Percentiles rank a stretch among this genome's conserved stretches.
These are phyloP conservation scores for Trichomonas vaginalis DNA, from an alignment of 208 protist genomes.

Conservation along the genomic window DNA sequence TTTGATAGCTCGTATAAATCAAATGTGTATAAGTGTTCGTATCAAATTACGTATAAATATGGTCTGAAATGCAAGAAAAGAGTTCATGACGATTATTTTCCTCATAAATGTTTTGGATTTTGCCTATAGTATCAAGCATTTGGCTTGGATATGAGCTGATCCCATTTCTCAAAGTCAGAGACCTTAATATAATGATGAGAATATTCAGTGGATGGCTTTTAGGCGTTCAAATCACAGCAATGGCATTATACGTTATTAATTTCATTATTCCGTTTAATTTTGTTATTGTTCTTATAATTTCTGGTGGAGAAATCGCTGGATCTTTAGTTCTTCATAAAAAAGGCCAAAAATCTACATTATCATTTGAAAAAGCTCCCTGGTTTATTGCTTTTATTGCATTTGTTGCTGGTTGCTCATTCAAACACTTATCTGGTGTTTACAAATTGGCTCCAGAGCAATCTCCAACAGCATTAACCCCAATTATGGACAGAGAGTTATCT, in stretches of 20 bases:
- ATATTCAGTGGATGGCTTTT: background rate
- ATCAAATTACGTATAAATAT: too few species aligned
- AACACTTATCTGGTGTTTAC: background rate
- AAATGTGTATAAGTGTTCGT: too few species aligned
- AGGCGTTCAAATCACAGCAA: background rate
- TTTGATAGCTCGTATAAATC: too few species aligned
- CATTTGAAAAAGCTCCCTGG: background rate
- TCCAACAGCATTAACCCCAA: background rate
- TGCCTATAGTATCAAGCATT: background rate
- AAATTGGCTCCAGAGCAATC: background rate
- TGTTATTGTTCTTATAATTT: background rate
- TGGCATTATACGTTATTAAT: background rate
- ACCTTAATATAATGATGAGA: background rate
- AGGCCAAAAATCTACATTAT: background rate
- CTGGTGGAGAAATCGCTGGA: background rate
- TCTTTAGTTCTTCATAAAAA: background rate
- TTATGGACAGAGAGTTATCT: background rate
- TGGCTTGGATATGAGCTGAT: background rate
- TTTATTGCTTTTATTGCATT: background rate
- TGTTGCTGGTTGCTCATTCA: background rate
- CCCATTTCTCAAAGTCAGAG: background rate
- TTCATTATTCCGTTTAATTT: background rate
- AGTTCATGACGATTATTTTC: too few species aligned
- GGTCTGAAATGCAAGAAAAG: too few species aligned
- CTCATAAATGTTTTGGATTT: conserved; percentile 7